Conservation (phyloP, 2,329 filamentous ascomycete species). For the Ascochyta lentis region DNA sequence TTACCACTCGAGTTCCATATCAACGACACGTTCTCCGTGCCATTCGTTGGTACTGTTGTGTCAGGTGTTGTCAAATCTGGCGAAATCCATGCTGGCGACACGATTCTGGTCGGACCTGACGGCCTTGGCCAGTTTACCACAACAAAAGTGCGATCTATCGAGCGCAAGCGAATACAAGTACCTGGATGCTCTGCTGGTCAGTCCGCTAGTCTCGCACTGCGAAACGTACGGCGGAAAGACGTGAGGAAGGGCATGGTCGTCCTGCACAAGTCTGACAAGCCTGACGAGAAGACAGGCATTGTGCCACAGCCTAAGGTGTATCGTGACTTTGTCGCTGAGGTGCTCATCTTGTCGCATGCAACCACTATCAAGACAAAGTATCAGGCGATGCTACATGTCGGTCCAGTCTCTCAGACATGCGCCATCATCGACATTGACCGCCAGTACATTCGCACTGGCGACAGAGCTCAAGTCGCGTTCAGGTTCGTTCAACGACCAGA, state of each 20-base stretch:
- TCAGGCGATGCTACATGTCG: conserved; percentile 97
- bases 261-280: conserved; percentile 78
- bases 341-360: conserved; percentile 92
- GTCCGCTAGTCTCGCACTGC: conserved; percentile 88
- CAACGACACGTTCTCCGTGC: conserved; percentile 97
- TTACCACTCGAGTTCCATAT: conserved; percentile 91
- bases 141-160: conserved; percentile 89
- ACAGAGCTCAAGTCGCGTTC: conserved; percentile 93
- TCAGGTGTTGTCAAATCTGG: conserved; percentile 87
- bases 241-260: conserved; percentile 99
- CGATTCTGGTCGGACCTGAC: conserved; percentile 87
- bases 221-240: conserved; percentile 85
- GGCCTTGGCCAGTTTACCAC: conserved; percentile 86
- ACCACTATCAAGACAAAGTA: conserved; percentile 98
- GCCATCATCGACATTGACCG: conserved; percentile 97
- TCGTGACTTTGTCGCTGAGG: conserved; percentile 68
- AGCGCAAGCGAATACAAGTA: conserved; percentile 89
- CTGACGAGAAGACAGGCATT: conserved; percentile 51
- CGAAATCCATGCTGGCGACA: conserved; percentile 88
- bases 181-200: conserved; percentile 90
- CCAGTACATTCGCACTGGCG: conserved; percentile 92
- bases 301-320: conserved; percentile 58
- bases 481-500: conserved; percentile 93
- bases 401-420: conserved; percentile 92
- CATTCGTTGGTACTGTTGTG: conserved; percentile 95